Percentiles rank a stretch among this genome's conserved stretches.
phyloP scores from a whole-genome alignment of 805 yeast genomes.

The Tetrapisispora nanseiensis region DNA sequence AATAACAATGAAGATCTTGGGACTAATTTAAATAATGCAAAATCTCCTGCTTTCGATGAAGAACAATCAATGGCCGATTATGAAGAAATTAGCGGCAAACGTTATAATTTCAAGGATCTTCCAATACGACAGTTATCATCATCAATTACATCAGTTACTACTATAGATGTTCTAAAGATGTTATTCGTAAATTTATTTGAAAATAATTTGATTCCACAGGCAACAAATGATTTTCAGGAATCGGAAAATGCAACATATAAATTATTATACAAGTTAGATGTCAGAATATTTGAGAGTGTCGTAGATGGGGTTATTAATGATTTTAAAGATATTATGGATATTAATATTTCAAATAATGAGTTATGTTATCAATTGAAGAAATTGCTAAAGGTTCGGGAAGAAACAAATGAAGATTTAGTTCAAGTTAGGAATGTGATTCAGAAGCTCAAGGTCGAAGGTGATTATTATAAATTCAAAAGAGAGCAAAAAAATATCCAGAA shows the following conservation, averaged over 20 bases:
- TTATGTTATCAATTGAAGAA: constrained; percentile 19
- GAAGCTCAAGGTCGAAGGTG: constrained; percentile 10
- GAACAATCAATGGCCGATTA: not conserved
- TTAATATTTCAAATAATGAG: constrained; percentile 25
- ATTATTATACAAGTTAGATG: constrained; percentile 21
- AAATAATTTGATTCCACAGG: constrained; percentile 19
- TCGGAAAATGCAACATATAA: constrained; percentile 8
- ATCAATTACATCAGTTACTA: constrained; percentile 18
- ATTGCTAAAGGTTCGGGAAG: constrained; percentile 10
- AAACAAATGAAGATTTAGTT: constrained; percentile 12
- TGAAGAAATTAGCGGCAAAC: not conserved
- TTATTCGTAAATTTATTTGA: constrained; percentile 15
- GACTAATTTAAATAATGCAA: not conserved
- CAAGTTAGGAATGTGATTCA: constrained; percentile 9
- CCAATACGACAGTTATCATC: constrained; percentile 10
- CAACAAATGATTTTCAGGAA: constrained; percentile 15
- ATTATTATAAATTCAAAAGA: constrained; percentile 10
- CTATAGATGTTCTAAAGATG: constrained; percentile 18
- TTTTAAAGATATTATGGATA: constrained; percentile 23
- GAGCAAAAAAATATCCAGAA: constrained; percentile 9
- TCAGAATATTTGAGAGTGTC: constrained; percentile 16
- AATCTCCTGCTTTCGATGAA: not conserved
- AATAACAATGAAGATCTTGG: not conserved
- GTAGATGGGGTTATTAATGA: constrained; percentile 15
- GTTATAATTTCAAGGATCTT: constrained; percentile 2